Evolutionary conservation across 208 protist species (phyloP).

Genomic region (Sergeia podlipaevii): DNA sequence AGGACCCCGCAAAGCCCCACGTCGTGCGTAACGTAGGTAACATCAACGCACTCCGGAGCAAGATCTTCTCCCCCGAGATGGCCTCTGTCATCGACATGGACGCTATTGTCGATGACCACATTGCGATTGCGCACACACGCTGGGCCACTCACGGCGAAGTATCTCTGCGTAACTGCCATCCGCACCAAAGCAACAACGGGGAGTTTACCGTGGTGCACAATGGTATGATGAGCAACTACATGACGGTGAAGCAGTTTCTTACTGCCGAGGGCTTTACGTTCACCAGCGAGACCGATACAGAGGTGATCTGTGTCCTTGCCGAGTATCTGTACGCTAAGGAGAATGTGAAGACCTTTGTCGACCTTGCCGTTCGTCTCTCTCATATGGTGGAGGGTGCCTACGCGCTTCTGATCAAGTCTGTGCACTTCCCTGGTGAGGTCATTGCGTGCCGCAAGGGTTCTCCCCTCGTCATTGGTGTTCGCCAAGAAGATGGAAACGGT

Average conservation of each 20-base stretch:
- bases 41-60: conserved; percentile 56
- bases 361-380: conserved; percentile 49
- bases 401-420: conserved; percentile 85
- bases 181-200: conserved; percentile 73
- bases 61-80: conserved; percentile 15
- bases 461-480: conserved; percentile 92
- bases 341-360: conserved; percentile 35
- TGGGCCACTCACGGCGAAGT: conserved; percentile 97
- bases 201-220: conserved; percentile 94
- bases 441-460: conserved; percentile 86
- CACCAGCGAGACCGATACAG: conserved; percentile 92
- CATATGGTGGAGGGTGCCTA: conserved; percentile 84
- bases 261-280: conserved; percentile 76
- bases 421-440: conserved; percentile 88
- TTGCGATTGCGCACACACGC: conserved; percentile 95
- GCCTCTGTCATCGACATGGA: conserved; percentile 23
- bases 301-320: conserved; percentile 91
- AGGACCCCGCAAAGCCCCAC: conserved; percentile 11
- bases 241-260: conserved; percentile 72
- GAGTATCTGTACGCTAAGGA: conserved; percentile 78
- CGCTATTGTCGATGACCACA: conserved; percentile 25
- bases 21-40: conserved; percentile 85
- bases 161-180: conserved; percentile 92
- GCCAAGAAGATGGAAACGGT: conserved; percentile 14
- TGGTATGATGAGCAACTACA: conserved; percentile 96